phyloP scores from a whole-genome alignment of 257 asterid genomes.

The Mentha longifolia region DNA sequence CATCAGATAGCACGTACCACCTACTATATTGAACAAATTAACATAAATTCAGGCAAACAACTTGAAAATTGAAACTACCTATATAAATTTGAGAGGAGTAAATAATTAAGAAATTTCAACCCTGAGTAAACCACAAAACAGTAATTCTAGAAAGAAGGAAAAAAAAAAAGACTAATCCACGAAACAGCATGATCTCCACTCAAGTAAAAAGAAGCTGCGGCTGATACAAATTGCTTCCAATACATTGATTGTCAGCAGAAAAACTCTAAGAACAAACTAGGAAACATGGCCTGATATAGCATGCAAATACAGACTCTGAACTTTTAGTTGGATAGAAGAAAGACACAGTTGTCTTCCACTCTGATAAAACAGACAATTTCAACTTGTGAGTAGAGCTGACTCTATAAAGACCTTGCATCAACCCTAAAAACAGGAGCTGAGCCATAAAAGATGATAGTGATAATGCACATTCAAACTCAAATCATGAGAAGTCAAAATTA shows the following conservation, averaged over 20 bases:
- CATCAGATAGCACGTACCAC: conserved; percentile 17
- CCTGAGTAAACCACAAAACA: not conserved
- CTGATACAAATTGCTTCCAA: not conserved
- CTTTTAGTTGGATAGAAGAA: not conserved
- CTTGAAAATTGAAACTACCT: not conserved
- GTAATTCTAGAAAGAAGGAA: too few species aligned
- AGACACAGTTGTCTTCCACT: not conserved
- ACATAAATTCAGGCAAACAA: conserved; percentile 2
- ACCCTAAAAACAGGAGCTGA: not conserved
- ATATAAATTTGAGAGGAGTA: not conserved
- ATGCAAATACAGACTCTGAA: conserved; percentile 15
- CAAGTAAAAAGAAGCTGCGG: not conserved
- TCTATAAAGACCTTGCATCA: not conserved
- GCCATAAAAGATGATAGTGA: not conserved
- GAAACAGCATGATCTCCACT: conserved; percentile 1
- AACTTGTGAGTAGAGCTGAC: not conserved
- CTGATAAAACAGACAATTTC: not conserved
- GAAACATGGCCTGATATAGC: not conserved
- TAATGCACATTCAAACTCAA: not conserved
- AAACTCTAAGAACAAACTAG: not conserved
- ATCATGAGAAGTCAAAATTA: not conserved
- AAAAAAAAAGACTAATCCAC: not conserved
- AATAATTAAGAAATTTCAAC: not conserved
- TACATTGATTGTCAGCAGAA: not conserved
- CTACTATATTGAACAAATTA: conserved; percentile 13